These are phyloP conservation scores for Aureobasidium sp. DNA, from an alignment of 2,329 filamentous ascomycete species.

Conservation along the genomic window DNA sequence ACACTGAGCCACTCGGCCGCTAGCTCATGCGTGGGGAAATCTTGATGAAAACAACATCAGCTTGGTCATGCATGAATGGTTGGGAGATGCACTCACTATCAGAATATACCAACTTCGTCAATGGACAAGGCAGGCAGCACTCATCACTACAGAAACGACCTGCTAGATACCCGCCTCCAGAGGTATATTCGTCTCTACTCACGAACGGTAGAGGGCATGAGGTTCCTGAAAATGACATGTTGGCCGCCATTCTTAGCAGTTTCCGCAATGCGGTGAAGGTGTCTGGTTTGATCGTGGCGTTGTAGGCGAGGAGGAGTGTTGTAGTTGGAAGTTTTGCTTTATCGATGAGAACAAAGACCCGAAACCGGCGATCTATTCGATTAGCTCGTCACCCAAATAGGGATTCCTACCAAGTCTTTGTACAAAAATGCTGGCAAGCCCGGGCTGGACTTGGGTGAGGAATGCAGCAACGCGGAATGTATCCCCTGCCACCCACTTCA, in stretches of 20 bases:
- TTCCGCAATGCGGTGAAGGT: not conserved
- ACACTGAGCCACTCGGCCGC: conserved; percentile 72
- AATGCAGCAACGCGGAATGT: conserved; percentile 3
- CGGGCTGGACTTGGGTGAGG: not conserved
- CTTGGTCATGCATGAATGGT: not conserved
- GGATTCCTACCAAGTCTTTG: not conserved
- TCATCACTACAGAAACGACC: conserved; percentile 48
- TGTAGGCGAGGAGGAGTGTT: not conserved
- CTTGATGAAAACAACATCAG: not conserved
- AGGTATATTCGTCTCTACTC: conserved; percentile 10
- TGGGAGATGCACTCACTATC: conserved; percentile 31
- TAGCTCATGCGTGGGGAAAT: conserved; percentile 35
- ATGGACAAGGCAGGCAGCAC: conserved; percentile 80
- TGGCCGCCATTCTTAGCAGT: not conserved
- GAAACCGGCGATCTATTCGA: conserved; percentile 4
- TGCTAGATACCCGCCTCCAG: conserved; percentile 14
- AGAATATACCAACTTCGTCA: conserved; percentile 61
- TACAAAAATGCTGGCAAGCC: not conserved
- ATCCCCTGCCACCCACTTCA: not conserved
- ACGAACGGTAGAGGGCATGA: conserved; percentile 16
- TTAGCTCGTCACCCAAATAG: not conserved
- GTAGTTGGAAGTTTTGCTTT: not conserved
- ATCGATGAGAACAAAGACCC: not conserved
- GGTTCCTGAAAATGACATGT: not conserved
- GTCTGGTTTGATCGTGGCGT: not conserved